Percentiles rank a stretch among this genome's conserved stretches.
These are phyloP conservation scores for Rostrohypoxylon terebratum DNA, from an alignment of 495 filamentous ascomycete genomes.

Conservation along the genomic window DNA sequence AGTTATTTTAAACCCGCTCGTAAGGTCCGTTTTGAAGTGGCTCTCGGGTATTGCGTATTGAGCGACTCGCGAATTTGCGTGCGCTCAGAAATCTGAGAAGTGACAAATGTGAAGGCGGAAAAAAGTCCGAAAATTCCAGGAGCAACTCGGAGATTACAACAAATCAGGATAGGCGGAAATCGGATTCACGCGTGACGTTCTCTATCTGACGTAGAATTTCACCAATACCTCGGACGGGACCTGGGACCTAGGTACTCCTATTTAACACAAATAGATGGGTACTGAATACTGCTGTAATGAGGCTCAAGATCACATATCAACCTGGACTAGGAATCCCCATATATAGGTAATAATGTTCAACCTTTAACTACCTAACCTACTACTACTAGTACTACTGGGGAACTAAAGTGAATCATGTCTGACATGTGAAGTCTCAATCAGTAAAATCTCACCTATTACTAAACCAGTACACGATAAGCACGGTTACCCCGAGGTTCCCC, in stretches of 20 bases:
- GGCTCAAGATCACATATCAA: neutral
- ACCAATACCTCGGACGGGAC: no score
- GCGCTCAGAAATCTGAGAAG: neutral
- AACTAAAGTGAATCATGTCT: neutral
- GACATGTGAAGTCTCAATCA: constrained; percentile 8
- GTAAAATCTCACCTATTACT: constrained; percentile 3
- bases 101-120: neutral
- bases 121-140: neutral
- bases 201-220: neutral
- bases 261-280: neutral
- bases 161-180: neutral
- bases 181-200: neutral
- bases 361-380: neutral
- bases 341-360: neutral
- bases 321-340: neutral
- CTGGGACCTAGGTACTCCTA: neutral
- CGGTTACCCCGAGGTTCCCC: constrained; percentile 2
- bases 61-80: neutral
- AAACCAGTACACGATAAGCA: neutral
- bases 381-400: no score
- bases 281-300: neutral
- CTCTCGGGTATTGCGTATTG: neutral
- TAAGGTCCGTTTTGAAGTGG: neutral
- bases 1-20: neutral
- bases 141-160: neutral